Evolutionary conservation across 2,329 filamentous ascomycete genomes (phyloP).

Genomic region (Colletotrichum brevisporum): DNA sequence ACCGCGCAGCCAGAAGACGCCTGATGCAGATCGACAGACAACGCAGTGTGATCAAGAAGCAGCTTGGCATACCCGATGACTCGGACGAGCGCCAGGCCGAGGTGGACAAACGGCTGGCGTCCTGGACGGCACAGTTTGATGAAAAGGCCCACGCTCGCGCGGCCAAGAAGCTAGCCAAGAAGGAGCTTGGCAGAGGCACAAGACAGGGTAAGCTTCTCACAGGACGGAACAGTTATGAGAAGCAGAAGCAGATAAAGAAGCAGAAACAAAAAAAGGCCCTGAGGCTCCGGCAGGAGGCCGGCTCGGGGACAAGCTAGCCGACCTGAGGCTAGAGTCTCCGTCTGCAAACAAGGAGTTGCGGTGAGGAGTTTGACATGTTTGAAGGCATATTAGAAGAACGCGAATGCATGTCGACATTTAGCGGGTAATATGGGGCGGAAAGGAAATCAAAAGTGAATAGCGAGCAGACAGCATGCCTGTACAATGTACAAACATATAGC

Average conservation of each 20-base stretch:
- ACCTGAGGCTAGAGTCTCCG: conserved; percentile 14
- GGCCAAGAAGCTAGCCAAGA: conserved; percentile 33
- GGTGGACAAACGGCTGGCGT: conserved; percentile 30
- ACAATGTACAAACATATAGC: too few relatives aligned
- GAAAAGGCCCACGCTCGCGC: conserved; percentile 30
- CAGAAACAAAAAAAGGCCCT: conserved; percentile 36
- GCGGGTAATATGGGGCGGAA: conserved; percentile 21
- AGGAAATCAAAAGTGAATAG: conserved; percentile 12
- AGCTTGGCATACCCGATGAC: conserved; percentile 31
- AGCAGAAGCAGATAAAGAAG: conserved; percentile 38
- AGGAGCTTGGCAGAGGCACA: conserved; percentile 17
- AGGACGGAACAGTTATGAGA: conserved; percentile 33
- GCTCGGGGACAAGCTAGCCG: conserved; percentile 29
- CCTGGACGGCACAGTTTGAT: conserved; percentile 29
- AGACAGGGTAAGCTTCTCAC: conserved; percentile 35
- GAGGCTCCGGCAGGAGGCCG: conserved; percentile 30
- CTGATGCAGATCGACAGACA: conserved; percentile 36
- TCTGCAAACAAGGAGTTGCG: background rate
- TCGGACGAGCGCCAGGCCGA: conserved; percentile 36
- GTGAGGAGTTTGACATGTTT: background rate
- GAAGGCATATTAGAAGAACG: background rate
- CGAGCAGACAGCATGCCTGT: background rate
- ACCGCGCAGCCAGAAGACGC: conserved; percentile 38
- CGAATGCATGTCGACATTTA: conserved; percentile 25
- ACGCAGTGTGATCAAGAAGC: conserved; percentile 27